phyloP scores from a whole-genome alignment of 495 filamentous ascomycete species.

The Chaetomium tenue region DNA sequence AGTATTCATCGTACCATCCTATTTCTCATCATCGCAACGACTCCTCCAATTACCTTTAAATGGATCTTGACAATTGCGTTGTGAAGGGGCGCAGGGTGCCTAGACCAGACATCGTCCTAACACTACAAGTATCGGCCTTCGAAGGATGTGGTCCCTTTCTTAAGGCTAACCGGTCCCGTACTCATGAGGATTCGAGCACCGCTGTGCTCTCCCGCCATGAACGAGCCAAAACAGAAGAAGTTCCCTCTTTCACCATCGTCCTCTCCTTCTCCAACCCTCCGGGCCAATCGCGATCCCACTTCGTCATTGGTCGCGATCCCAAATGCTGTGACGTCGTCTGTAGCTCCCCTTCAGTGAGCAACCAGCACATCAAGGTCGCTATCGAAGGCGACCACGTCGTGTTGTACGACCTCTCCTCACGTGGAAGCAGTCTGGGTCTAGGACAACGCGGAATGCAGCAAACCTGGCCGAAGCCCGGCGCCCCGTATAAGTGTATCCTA shows the following conservation, averaged over 20 bases:
- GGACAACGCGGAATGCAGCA: neutral
- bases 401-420: constrained; percentile 3
- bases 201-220: too few species aligned
- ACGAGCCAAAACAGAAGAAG: too few species aligned
- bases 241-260: neutral
- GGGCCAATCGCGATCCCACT: neutral
- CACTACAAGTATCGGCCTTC: too few species aligned
- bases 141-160: too few species aligned
- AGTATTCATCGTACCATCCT: too few species aligned
- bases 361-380: neutral
- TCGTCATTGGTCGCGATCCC: constrained; percentile 4
- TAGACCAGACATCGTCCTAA: too few species aligned
- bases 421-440: neutral
- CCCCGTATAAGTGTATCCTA: constrained; percentile 9
- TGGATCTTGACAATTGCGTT: too few species aligned
- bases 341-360: neutral
- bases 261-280: constrained; percentile 1
- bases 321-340: neutral
- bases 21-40: too few species aligned
- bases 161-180: too few species aligned
- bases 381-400: constrained; percentile 5
- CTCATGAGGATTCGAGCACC: too few species aligned
- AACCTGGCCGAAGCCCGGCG: neutral
- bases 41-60: too few species aligned
- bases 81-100: too few species aligned